A percentile compares a stretch with the other conserved stretches of the same genome.
phyloP scores from a whole-genome alignment of 2,329 filamentous ascomycete species.

The Fusarium fracticaudum region DNA sequence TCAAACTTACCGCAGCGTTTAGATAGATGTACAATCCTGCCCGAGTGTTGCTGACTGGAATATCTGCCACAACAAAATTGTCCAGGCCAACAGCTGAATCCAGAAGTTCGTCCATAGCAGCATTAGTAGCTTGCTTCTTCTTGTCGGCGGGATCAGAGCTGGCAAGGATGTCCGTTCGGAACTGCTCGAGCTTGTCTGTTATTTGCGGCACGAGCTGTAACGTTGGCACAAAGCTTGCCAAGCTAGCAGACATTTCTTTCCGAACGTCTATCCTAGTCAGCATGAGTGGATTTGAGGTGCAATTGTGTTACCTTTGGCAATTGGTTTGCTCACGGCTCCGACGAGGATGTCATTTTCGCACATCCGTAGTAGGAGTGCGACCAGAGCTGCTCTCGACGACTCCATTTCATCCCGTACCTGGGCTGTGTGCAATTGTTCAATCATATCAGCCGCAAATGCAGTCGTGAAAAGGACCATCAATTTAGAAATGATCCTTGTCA shows the following conservation, averaged over 20 bases:
- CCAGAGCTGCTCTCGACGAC: constrained; percentile 68
- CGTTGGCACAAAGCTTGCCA: constrained; percentile 65
- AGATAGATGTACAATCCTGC: constrained; percentile 88
- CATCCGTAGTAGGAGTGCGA: constrained; percentile 69
- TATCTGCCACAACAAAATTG: constrained; percentile 66
- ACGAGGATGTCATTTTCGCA: constrained; percentile 68
- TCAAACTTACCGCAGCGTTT: constrained; percentile 73
- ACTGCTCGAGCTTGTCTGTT: constrained; percentile 63
- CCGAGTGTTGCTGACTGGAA: constrained; percentile 78
- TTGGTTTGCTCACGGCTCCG: constrained; percentile 60
- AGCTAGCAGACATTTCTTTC: constrained; percentile 59
- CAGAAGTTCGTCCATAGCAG: constrained; percentile 65
- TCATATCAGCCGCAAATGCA: constrained; percentile 60
- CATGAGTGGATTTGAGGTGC: not conserved
- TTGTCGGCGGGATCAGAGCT: constrained; percentile 64
- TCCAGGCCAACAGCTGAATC: constrained; percentile 66
- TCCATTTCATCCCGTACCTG: constrained; percentile 67
- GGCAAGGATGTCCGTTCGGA: constrained; percentile 65
- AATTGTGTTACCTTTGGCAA: constrained; percentile 58
- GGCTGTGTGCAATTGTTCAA: constrained; percentile 56
- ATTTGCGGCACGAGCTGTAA: constrained; percentile 66
- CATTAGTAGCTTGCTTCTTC: constrained; percentile 59
- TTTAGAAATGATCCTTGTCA: constrained; percentile 60
- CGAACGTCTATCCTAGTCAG: constrained; percentile 53
- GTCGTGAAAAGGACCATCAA: constrained; percentile 69